phyloP scores from a whole-genome alignment of 768 basidiomycete species.

The Scleroderma citrinum region DNA sequence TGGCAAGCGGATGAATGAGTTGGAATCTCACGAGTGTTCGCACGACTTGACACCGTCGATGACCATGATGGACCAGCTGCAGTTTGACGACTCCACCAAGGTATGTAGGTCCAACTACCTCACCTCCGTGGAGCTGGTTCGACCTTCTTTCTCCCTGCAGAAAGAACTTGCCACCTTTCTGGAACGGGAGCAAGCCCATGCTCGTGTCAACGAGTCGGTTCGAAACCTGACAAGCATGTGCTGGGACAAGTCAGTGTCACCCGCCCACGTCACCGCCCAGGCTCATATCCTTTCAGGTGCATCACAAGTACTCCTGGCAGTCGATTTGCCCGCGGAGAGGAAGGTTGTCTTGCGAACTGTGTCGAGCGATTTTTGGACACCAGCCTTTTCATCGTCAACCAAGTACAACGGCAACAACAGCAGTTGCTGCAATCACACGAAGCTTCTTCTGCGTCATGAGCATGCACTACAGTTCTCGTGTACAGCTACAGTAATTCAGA shows the following conservation, averaged over 20 bases:
- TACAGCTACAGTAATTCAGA: constrained; percentile 7
- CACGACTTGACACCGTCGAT: constrained; percentile 11
- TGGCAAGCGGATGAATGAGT: constrained; percentile 10
- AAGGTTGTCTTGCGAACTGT: constrained; percentile 80
- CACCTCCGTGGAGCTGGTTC: constrained; percentile 4
- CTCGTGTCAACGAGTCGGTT: constrained; percentile 58
- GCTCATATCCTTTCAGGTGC: constrained; percentile 47
- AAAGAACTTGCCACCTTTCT: constrained; percentile 79
- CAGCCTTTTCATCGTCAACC: constrained; percentile 73
- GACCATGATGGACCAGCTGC: constrained; percentile 37
- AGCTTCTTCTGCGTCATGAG: constrained; percentile 1
- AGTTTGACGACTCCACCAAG: constrained; percentile 77
- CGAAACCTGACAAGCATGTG: constrained; percentile 79
- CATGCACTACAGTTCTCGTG: not conserved
- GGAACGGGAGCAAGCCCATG: constrained; percentile 78
- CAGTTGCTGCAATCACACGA: constrained; percentile 38
- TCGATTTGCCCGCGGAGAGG: constrained; percentile 73
- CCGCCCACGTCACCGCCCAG: not conserved
- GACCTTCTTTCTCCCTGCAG: constrained; percentile 34
- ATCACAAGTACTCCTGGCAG: constrained; percentile 73
- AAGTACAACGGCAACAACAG: constrained; percentile 43
- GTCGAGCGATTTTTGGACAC: constrained; percentile 90
- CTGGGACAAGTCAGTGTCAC: constrained; percentile 81
- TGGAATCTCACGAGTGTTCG: constrained; percentile 34
- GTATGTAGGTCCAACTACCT: constrained; percentile 21